These are phyloP conservation scores for Amanita exitialis DNA, from an alignment of 768 basidiomycete species.

Conservation along the genomic window DNA sequence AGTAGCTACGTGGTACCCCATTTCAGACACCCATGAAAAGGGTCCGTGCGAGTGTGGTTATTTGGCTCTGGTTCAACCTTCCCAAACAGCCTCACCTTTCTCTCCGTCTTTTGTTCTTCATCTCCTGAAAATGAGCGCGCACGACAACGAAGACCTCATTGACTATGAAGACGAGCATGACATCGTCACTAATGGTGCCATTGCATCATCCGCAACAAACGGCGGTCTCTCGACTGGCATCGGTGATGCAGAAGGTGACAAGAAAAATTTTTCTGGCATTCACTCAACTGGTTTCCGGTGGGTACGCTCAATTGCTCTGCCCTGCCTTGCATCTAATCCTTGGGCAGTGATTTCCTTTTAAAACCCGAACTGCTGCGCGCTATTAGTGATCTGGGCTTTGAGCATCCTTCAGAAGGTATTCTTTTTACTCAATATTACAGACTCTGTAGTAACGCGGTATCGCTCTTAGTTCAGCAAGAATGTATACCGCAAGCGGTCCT, in stretches of 20 bases:
- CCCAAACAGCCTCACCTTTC: slow-evolving; percentile 13
- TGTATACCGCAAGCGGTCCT: slow-evolving; percentile 99
- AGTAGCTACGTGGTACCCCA: background rate
- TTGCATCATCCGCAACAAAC: slow-evolving; percentile 34
- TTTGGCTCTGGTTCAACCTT: slow-evolving; percentile 22
- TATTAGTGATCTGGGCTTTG: slow-evolving; percentile 98
- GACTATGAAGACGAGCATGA: slow-evolving; percentile 93
- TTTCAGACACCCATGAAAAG: slow-evolving; percentile 1
- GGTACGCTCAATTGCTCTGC: slow-evolving; percentile 13
- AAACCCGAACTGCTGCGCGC: slow-evolving; percentile 96
- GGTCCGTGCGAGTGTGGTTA: slow-evolving; percentile 29
- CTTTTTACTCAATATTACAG: background rate
- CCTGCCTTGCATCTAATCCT: slow-evolving; percentile 11
- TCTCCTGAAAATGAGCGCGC: slow-evolving; percentile 51
- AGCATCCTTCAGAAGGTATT: slow-evolving; percentile 98
- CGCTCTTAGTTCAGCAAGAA: slow-evolving; percentile 86
- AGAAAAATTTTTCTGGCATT: slow-evolving; percentile 98
- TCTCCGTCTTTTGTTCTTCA: slow-evolving; percentile 8
- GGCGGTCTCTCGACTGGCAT: slow-evolving; percentile 36
- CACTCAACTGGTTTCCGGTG: slow-evolving; percentile 99
- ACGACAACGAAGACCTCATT: slow-evolving; percentile 88
- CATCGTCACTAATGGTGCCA: slow-evolving; percentile 50
- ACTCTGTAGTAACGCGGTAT: slow-evolving; percentile 1
- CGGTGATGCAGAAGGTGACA: slow-evolving; percentile 54
- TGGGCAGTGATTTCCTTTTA: slow-evolving; percentile 84